A percentile compares a stretch with the other conserved stretches of the same genome.
phyloP scores from a whole-genome alignment of 1,284 basidiomycete species.

The Melampsora larici-populina region DNA sequence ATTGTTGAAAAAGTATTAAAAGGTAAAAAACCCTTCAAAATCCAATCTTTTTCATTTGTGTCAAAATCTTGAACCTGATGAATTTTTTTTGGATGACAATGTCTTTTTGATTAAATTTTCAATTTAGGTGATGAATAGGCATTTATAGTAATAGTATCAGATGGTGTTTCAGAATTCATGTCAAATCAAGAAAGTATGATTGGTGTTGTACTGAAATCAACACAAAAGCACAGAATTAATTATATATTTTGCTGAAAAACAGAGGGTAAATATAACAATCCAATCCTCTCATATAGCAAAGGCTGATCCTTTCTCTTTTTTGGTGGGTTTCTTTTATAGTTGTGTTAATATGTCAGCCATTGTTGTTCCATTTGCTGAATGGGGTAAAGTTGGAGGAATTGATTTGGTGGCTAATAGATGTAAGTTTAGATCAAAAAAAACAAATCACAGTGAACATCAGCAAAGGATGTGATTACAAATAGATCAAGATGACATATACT shows the following conservation, averaged over 20 bases:
- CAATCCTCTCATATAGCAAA: no score
- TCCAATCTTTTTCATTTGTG: no score
- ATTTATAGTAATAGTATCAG: constrained; percentile 55
- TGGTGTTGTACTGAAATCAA: constrained; percentile 66
- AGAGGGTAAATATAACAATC: constrained; percentile 58
- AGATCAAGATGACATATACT: no score
- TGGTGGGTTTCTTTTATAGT: constrained; percentile 58
- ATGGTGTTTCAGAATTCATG: constrained; percentile 83
- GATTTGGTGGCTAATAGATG: constrained; percentile 77
- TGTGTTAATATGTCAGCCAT: constrained; percentile 89
- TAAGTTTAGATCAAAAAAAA: constrained; percentile 71
- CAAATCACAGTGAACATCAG: constrained; percentile 47
- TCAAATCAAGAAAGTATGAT: constrained; percentile 94
- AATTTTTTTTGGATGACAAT: no score
- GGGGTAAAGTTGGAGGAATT: constrained; percentile 72
- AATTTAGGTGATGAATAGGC: constrained; percentile 46
- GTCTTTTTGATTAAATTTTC: not conserved
- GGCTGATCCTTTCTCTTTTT: not conserved
- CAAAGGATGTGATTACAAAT: constrained; percentile 25
- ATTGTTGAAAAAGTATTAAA: constrained; percentile 74
- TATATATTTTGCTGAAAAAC: constrained; percentile 79
- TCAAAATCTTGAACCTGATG: no score
- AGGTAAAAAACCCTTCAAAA: constrained; percentile 58
- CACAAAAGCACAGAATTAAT: constrained; percentile 76
- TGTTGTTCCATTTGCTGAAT: constrained; percentile 87